Evolutionary conservation across 306 rosid genomes (phyloP).

Genomic region (Lathyrus sativus): DNA sequence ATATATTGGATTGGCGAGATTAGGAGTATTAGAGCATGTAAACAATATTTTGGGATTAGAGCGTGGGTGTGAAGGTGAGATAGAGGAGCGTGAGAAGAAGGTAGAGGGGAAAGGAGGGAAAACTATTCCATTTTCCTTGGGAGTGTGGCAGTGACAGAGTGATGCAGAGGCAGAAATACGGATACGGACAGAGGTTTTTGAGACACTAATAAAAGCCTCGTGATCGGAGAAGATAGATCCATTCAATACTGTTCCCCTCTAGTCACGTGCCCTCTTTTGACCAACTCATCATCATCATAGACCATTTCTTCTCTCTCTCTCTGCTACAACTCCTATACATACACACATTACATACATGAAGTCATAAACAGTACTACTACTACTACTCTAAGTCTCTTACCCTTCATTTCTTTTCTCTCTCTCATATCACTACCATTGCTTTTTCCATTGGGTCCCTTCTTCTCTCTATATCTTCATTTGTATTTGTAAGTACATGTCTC

Average conservation of each 20-base stretch:
- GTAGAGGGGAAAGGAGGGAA: background rate
- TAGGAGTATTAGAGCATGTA: too few species aligned
- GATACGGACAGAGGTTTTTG: constrained; percentile 86
- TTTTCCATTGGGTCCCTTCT: background rate
- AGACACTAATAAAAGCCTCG: constrained; percentile 66
- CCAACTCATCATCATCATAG: constrained; percentile 54
- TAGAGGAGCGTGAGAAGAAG: constrained; percentile 42
- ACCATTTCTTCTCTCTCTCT: constrained; percentile 30
- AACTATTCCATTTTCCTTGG: constrained; percentile 84
- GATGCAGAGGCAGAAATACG: constrained; percentile 57
- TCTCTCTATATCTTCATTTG: background rate
- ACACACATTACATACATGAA: background rate
- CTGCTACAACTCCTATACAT: too few species aligned
- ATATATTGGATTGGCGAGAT: too few species aligned
- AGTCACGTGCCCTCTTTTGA: constrained; percentile 97
- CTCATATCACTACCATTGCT: too few species aligned
- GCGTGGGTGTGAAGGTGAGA: constrained; percentile 34
- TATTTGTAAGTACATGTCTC: constrained; percentile 35
- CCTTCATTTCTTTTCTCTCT: background rate
- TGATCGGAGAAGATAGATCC: constrained; percentile 99
- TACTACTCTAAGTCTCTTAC: background rate
- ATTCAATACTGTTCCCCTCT: constrained; percentile 94
- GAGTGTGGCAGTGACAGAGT: constrained; percentile 73
- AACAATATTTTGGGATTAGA: constrained; percentile 40
- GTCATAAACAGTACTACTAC: background rate